These are phyloP conservation scores for Cyclotella kingstonii DNA, from an alignment of 108 stramenopile genomes.

Conservation along the genomic window DNA sequence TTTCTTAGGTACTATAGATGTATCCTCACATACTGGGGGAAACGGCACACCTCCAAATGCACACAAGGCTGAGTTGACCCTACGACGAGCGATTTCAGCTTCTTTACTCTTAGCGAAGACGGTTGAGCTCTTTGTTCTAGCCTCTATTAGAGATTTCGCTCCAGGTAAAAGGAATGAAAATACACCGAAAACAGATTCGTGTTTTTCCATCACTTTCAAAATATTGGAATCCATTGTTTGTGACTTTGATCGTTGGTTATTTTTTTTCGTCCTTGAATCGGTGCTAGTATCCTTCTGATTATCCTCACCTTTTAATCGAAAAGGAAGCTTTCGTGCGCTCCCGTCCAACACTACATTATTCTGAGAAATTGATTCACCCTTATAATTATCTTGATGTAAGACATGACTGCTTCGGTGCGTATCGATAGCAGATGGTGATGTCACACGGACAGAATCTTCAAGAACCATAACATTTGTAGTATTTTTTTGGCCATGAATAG, in stretches of 20 bases:
- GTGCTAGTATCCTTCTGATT: not conserved
- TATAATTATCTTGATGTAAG: not conserved
- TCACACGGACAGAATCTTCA: slow-evolving; percentile 15
- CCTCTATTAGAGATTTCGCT: slow-evolving; percentile 48
- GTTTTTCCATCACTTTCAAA: slow-evolving; percentile 55
- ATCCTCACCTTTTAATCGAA: slow-evolving; percentile 1
- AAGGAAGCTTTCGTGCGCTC: slow-evolving; percentile 11
- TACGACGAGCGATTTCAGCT: slow-evolving; percentile 49
- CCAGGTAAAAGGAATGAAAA: slow-evolving; percentile 74
- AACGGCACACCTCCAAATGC: slow-evolving; percentile 72
- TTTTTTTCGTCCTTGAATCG: not conserved
- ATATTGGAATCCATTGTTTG: slow-evolving; percentile 41
- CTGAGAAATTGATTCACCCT: too few species aligned
- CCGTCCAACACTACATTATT: slow-evolving; percentile 11
- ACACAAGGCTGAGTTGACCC: slow-evolving; percentile 71
- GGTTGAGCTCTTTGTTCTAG: not conserved
- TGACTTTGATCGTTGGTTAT: not conserved
- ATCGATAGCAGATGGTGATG: not conserved
- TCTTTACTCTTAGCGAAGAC: not conserved
- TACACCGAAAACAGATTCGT: slow-evolving; percentile 38
- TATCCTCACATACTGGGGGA: slow-evolving; percentile 10
- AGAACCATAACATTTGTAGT: slow-evolving; percentile 13
- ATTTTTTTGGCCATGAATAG: not conserved
- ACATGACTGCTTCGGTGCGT: slow-evolving; percentile 1
- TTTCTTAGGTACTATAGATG: not conserved